phyloP scores from a whole-genome alignment of 768 basidiomycete species.

The Boletus edulis region DNA sequence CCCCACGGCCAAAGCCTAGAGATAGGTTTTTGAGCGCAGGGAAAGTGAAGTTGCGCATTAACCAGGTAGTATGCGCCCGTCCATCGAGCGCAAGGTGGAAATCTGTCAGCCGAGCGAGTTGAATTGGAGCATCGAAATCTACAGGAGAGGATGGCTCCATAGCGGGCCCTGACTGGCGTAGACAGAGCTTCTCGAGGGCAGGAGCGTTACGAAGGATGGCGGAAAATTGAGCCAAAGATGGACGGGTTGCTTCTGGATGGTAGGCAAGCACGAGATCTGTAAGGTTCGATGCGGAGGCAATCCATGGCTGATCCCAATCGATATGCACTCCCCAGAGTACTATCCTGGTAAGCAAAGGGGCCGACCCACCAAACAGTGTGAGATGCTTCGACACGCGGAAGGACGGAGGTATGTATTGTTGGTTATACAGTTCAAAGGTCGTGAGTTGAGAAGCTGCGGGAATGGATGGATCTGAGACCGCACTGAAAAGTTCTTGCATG shows the following conservation, averaged over 20 bases:
- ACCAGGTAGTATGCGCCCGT: slow-evolving; percentile 37
- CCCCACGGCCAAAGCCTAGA: slow-evolving; percentile 46
- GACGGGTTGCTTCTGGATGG: slow-evolving; percentile 62
- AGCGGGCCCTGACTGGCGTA: slow-evolving; percentile 58
- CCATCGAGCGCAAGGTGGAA: slow-evolving; percentile 52
- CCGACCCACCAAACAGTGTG: slow-evolving; percentile 50
- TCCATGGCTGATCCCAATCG: slow-evolving; percentile 53
- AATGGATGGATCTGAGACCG: slow-evolving; percentile 37
- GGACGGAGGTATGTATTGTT: slow-evolving; percentile 29
- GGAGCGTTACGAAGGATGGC: slow-evolving; percentile 53
- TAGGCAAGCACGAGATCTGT: slow-evolving; percentile 57
- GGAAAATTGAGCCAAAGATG: slow-evolving; percentile 51
- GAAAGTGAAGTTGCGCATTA: slow-evolving; percentile 25
- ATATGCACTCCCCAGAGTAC: slow-evolving; percentile 70
- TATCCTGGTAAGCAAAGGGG: slow-evolving; percentile 48
- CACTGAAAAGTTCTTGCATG: slow-evolving; percentile 43
- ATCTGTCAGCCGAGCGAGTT: slow-evolving; percentile 25
- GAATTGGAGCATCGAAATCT: slow-evolving; percentile 31
- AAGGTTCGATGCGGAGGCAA: slow-evolving; percentile 32
- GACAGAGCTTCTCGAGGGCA: slow-evolving; percentile 48
- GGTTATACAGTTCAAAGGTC: slow-evolving; percentile 51
- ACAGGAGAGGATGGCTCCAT: slow-evolving; percentile 14
- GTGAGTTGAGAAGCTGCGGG: slow-evolving; percentile 54
- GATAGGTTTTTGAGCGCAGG: slow-evolving; percentile 38
- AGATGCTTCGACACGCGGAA: slow-evolving; percentile 33